Conservation (phyloP, 2,329 filamentous ascomycete genomes). For the Colletotrichum gigasporum region DNA sequence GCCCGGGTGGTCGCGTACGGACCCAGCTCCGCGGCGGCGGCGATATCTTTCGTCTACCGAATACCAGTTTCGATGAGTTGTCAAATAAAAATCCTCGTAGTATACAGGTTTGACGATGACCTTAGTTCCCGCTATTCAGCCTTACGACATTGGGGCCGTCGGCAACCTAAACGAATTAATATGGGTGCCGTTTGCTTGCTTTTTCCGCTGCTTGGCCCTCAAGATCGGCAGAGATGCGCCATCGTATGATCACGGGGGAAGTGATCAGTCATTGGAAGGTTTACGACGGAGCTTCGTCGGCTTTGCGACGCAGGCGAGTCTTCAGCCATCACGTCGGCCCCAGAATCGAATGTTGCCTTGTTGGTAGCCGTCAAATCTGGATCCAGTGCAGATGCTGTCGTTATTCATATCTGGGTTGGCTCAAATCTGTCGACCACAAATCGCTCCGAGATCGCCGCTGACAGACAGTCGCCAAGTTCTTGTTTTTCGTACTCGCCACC, state of each 20-base stretch:
- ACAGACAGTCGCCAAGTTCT: not conserved
- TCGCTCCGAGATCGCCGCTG: not conserved
- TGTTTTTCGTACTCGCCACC: not conserved
- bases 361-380: not conserved
- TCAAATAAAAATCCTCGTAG: not conserved
- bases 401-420: not conserved
- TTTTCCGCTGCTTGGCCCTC: conserved; percentile 15
- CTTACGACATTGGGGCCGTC: conserved; percentile 19
- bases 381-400: not conserved
- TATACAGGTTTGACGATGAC: not conserved
- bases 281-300: not conserved
- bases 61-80: not conserved
- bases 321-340: not conserved
- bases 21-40: not conserved
- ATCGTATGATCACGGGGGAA: conserved; percentile 20
- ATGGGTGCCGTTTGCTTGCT: conserved; percentile 10
- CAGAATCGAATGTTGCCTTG: not conserved
- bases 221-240: conserved; percentile 10
- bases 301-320: not conserved
- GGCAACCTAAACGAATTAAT: not conserved
- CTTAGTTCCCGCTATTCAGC: conserved; percentile 14
- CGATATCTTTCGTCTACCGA: not conserved
- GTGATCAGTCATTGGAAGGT: not conserved
- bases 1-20: not conserved
- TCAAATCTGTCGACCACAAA: too few species aligned